phyloP scores from a whole-genome alignment of 768 basidiomycete species.

The Rhizopogon roseolus region DNA sequence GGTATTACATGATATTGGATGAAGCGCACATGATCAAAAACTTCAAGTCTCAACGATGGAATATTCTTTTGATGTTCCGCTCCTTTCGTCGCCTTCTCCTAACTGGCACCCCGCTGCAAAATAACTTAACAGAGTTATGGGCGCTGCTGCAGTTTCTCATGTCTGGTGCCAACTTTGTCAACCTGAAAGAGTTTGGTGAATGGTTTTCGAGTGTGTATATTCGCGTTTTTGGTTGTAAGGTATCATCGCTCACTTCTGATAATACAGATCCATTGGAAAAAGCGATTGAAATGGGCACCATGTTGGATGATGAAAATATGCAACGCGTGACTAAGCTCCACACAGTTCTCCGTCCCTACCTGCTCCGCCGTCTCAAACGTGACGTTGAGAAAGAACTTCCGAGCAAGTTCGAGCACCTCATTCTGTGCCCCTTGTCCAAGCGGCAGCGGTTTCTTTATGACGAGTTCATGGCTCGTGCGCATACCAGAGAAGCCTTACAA shows the following conservation, averaged over 20 bases:
- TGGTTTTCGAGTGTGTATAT: constrained; percentile 88
- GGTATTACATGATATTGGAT: constrained; percentile 96
- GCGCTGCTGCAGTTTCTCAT: constrained; percentile 92
- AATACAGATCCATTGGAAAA: constrained; percentile 85
- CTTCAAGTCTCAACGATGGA: constrained; percentile 92
- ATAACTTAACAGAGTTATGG: constrained; percentile 96
- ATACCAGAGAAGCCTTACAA: constrained; percentile 75
- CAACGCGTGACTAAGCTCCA: constrained; percentile 87
- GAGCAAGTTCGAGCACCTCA: constrained; percentile 88
- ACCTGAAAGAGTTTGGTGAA: constrained; percentile 88
- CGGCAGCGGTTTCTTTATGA: constrained; percentile 94
- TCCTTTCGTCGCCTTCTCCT: constrained; percentile 83
- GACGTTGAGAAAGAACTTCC: constrained; percentile 96
- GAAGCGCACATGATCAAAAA: constrained; percentile 99
- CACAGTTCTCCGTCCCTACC: constrained; percentile 91
- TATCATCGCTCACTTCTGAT: constrained; percentile 3
- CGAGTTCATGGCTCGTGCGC: constrained; percentile 89
- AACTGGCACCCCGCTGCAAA: constrained; percentile 95
- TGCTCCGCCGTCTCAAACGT: constrained; percentile 93
- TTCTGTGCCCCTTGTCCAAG: constrained; percentile 85
- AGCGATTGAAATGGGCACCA: constrained; percentile 81
- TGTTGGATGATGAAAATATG: constrained; percentile 76
- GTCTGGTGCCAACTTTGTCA: constrained; percentile 84
- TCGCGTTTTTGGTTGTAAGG: background rate
- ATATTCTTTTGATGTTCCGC: constrained; percentile 82